Base-by-base conservation (phyloP, 2,329 filamentous ascomycete species). In the Apiospora pterosperma region DNA sequence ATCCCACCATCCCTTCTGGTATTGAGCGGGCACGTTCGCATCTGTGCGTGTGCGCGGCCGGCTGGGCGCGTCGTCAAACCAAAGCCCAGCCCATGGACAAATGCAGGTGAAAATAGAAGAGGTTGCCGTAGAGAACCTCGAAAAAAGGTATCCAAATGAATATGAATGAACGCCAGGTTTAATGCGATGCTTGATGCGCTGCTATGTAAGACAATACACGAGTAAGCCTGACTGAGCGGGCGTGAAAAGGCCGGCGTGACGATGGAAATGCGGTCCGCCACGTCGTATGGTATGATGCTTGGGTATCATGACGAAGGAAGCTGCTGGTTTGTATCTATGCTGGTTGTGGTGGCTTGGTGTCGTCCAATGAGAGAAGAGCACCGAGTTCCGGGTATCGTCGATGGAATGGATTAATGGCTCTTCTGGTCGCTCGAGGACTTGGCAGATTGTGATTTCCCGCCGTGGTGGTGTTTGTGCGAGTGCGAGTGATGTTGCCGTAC, bases 401-500 rank as follows among this genome's bases (percentile, higher is more conserved):
- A 48, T 31, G 31, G 19, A 8, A 31, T 48, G 42, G 42, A 34
- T 67, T 66, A 72, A 58, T 71, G 72, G 42, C 71, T 70, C 59
- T 71, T 70, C 63, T 75, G 69, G 28, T 72, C 69, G 28, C 65
- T 69, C 28, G 44, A 66, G n/a, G 70, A 71, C 59, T 66, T 64
- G 55, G 39, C 14, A 10, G 59, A 41, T 38, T 61, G 59, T n/a
- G 36, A 25, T 19, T 60, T 38, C 36, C 69, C 68, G 19, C 69
- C 69, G 60, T 70, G 67, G 60, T 70, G 67, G 42, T 70, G 71
- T 19, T 68, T 66, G n/a, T 70, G 68, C 7, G 68, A 66, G n/a
- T 72, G 68, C 12, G 69, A 67, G 44, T 70, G 64, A 36, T 69
- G 66, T 41, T 71, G 68, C 55, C 70, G 69, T 39, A 71, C 71